Base-by-base conservation (phyloP, 108 stramenopile genomes). In the Chaetoceros tenuissimus region DNA sequence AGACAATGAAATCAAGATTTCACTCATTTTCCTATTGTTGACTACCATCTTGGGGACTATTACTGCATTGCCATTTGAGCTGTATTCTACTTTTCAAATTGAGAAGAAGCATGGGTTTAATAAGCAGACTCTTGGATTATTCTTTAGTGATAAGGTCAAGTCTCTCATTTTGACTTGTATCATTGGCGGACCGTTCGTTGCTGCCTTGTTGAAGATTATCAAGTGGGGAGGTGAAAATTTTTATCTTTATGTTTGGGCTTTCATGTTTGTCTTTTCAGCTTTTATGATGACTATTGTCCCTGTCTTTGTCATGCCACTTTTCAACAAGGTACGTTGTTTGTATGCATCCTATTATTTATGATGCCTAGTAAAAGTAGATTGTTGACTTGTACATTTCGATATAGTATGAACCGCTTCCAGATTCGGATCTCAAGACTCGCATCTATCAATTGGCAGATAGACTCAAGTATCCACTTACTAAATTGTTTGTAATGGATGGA, bases 91-190 rank as follows among this genome's bases (percentile, higher is more conserved):
- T 7, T 99, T 98, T 66, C 67, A 86, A 23, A 90, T 99, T 52
- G 97, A 98, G 64, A 84, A 75, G 53, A 80, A 87, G 54, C 99
- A 99, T 62, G 97, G 97, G 29, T 99, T 99, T 75, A 99, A 99
- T 85, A 97, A 96, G 65, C 81, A 80, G 57, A 97, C 97, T 3
- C 53, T 74, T 1, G 73, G 77, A 21, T 66, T 97, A 20, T 99
- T 94, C 76, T 60, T 95, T 22, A 74, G 76, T 18, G 99, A 99
- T 72, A 94, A 94, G 73, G 30, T 95, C 59, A 96, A 97, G 68
- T 69, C 79, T 20, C 63, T 98, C 24, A 56, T 71, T 3, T 60
- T 99, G 19, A 71, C 78, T 44, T 75, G 72, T n/a, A 66, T 82
- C 18, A 78, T 99, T 60, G 95, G 95, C 16, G 81, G 79, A 3